Evolutionary conservation across 805 yeast species (phyloP).

Genomic region (Schwanniomyces occidentalis): DNA sequence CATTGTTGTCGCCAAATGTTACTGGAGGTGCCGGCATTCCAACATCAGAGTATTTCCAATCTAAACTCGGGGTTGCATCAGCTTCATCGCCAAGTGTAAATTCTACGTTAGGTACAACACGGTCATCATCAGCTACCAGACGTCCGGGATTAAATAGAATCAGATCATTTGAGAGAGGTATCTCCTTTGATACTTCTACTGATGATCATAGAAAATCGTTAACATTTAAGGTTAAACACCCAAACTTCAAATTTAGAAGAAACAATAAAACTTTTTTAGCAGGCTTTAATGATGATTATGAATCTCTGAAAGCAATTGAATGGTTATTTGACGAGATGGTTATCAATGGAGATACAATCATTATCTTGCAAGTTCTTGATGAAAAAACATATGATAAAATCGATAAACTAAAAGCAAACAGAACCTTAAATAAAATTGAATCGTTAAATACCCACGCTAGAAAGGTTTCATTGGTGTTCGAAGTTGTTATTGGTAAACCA

Average conservation of each 20-base stretch:
- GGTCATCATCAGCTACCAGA: slow-evolving; percentile 7
- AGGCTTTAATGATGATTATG: slow-evolving; percentile 39
- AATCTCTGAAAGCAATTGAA: slow-evolving; percentile 40
- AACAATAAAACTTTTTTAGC: slow-evolving; percentile 43
- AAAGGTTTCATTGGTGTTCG: slow-evolving; percentile 40
- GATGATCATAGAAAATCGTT: slow-evolving; percentile 33
- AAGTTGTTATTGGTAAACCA: slow-evolving; percentile 43
- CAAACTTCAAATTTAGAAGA: slow-evolving; percentile 43
- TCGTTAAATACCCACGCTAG: slow-evolving; percentile 33
- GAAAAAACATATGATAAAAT: slow-evolving; percentile 29
- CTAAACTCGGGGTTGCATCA: slow-evolving; percentile 7
- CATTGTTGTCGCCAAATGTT: slow-evolving; percentile 16
- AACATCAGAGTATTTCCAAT: slow-evolving; percentile 12
- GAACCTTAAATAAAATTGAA: slow-evolving; percentile 30
- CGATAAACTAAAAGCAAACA: slow-evolving; percentile 30
- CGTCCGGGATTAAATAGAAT: slow-evolving; percentile 14
- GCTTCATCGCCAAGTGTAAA: slow-evolving; percentile 10
- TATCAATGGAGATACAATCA: slow-evolving; percentile 43
- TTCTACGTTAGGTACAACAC: slow-evolving; percentile 6
- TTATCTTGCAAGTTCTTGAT: slow-evolving; percentile 42
- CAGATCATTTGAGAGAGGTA: slow-evolving; percentile 36
- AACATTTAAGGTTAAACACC: slow-evolving; percentile 43
- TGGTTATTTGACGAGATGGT: slow-evolving; percentile 48
- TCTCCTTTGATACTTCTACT: slow-evolving; percentile 40
- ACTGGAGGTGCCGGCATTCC: slow-evolving; percentile 5